phyloP scores from a whole-genome alignment of 345 rosid genomes.

The Citrus mangshanensis region DNA sequence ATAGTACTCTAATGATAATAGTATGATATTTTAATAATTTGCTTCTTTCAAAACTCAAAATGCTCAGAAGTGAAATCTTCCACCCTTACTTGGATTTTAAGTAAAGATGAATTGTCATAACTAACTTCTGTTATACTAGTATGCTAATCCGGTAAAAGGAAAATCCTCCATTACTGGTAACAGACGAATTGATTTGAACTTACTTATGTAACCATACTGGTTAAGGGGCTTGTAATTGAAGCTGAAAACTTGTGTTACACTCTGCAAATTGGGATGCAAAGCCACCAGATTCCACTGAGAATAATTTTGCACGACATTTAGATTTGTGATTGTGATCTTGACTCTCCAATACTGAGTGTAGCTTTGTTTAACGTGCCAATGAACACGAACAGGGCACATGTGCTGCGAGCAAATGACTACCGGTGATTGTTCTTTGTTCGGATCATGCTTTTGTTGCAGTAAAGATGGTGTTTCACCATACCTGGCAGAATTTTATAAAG shows the following conservation, averaged over 20 bases:
- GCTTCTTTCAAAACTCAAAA: not conserved
- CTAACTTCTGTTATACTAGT: no score
- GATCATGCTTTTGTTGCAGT: constrained; percentile 42
- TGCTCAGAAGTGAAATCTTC: not conserved
- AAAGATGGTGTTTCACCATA: constrained; percentile 34
- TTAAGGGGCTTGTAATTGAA: constrained; percentile 64
- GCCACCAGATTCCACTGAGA: constrained; percentile 78
- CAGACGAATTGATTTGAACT: constrained; percentile 15
- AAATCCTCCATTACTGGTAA: not conserved
- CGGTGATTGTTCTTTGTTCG: constrained; percentile 29
- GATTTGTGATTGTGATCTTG: constrained; percentile 62
- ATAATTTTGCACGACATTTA: constrained; percentile 62
- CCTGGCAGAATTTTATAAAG: constrained; percentile 27
- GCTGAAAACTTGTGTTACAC: constrained; percentile 61
- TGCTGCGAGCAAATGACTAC: constrained; percentile 61
- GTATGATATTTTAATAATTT: no score
- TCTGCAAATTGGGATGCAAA: constrained; percentile 68
- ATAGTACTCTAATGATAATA: no score
- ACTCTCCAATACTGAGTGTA: constrained; percentile 78
- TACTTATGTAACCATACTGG: constrained; percentile 49
- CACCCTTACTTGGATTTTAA: not conserved
- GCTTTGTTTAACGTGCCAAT: constrained; percentile 90
- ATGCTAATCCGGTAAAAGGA: no score
- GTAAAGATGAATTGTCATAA: not conserved
- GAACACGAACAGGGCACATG: constrained; percentile 75